Evolutionary conservation across 192 early-diverging fungal species (phyloP).

Genomic region (Linnemannia hyalina): DNA sequence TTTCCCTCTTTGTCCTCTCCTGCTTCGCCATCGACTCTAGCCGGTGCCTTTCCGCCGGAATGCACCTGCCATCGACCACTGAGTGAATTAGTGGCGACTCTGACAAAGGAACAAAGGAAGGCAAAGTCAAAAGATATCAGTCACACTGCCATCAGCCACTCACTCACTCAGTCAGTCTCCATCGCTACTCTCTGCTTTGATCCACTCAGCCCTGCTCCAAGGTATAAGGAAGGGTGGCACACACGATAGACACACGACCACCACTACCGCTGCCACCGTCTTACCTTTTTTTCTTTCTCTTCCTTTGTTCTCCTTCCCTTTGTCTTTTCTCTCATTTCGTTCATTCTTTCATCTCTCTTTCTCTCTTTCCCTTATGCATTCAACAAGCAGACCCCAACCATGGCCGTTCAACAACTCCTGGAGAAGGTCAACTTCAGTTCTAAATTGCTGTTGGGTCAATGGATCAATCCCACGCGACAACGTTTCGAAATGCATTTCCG

Average conservation of each 20-base stretch:
- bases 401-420: conserved; percentile 22
- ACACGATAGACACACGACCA: background rate
- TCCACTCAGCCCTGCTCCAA: too few relatives aligned
- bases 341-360: background rate
- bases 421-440: conserved; percentile 38
- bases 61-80: background rate
- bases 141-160: too few relatives aligned
- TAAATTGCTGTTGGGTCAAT: conserved; percentile 40
- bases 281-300: background rate
- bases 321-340: conserved; percentile 6
- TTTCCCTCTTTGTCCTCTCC: background rate
- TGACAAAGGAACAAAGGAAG: background rate
- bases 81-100: background rate
- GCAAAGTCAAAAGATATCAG: background rate
- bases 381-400: background rate
- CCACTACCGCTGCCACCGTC: background rate
- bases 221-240: background rate
- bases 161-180: too few relatives aligned
- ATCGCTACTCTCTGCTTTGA: too few relatives aligned
- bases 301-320: background rate
- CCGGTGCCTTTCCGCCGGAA: background rate
- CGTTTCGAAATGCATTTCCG: background rate
- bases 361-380: background rate
- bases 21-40: conserved; percentile 7
- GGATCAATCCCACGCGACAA: too few relatives aligned